Conservation (phyloP, 768 basidiomycete species). For the Lentinus tigrinus region DNA sequence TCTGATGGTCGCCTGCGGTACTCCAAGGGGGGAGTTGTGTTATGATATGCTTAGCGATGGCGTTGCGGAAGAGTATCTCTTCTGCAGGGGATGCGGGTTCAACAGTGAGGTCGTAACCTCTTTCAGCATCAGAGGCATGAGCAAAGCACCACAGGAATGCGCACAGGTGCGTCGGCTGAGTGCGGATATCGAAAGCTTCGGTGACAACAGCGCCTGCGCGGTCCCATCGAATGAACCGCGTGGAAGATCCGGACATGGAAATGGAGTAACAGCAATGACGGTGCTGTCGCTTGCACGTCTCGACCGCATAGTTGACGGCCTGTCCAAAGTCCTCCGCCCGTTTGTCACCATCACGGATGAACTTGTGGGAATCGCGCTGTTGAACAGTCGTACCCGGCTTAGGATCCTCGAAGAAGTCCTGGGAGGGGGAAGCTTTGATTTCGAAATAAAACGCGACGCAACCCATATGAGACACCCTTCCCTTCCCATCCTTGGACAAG, state of each 20-base stretch:
- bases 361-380: no score
- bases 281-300: constrained; percentile 26
- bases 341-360: no score
- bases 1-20: background rate
- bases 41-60: background rate
- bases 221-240: constrained; percentile 34
- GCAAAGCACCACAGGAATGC: constrained; percentile 33
- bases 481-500: background rate
- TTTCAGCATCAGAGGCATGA: constrained; percentile 6
- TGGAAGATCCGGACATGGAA: constrained; percentile 24
- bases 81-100: background rate
- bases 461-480: background rate
- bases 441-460: constrained; percentile 9
- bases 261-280: constrained; percentile 30
- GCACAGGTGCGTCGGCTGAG: constrained; percentile 21
- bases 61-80: background rate
- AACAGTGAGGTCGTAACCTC: constrained; percentile 28
- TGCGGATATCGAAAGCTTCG: constrained; percentile 24
- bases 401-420: constrained; percentile 10
- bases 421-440: background rate
- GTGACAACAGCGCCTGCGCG: constrained; percentile 33
- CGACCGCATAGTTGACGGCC: background rate
- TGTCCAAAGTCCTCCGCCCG: background rate
- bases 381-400: no score
- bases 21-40: background rate